Percentiles rank a stretch among this genome's conserved stretches.
Conservation (phyloP, 352 stramenopile genomes). For the Phytophthora niederhauseri region DNA sequence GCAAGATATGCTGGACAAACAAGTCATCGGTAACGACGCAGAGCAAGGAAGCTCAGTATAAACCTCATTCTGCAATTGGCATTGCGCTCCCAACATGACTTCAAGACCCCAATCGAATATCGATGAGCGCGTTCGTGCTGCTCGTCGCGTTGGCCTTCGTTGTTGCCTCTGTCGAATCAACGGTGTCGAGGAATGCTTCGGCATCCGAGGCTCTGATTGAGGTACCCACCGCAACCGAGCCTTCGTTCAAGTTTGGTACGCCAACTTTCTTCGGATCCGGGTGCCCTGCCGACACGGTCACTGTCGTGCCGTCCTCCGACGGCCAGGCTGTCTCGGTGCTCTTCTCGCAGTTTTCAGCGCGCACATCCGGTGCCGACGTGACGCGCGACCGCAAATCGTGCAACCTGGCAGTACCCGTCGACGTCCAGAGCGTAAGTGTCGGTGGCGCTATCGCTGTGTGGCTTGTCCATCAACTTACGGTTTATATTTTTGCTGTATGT, state of each 20-base stretch:
- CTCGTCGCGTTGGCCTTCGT: neutral
- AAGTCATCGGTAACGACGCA: too few relatives aligned
- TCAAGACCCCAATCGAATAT: neutral
- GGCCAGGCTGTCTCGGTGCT: conserved; percentile 37
- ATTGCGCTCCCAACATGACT: neutral
- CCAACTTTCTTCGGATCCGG: conserved; percentile 38
- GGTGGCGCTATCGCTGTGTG: conserved; percentile 5
- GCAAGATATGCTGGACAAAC: too few relatives aligned
- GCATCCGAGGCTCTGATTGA: neutral
- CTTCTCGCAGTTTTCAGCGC: conserved; percentile 37
- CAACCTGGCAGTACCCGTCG: conserved; percentile 49
- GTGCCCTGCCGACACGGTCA: conserved; percentile 29
- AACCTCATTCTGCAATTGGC: neutral
- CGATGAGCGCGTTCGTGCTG: neutral
- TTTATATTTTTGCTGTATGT: neutral
- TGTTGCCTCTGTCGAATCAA: neutral
- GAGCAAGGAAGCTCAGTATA: neutral
- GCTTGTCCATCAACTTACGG: conserved; percentile 15
- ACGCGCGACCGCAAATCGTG: conserved; percentile 46
- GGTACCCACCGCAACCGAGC: conserved; percentile 11
- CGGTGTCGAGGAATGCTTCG: neutral
- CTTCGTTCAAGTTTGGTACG: conserved; percentile 30
- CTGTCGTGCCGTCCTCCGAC: conserved; percentile 35
- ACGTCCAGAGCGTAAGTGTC: conserved; percentile 41
- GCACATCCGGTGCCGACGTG: conserved; percentile 32